Percentiles rank a stretch among this genome's conserved stretches.
Conservation (phyloP, 2,329 filamentous ascomycete genomes). For the Nannizziopsis barbatae region DNA sequence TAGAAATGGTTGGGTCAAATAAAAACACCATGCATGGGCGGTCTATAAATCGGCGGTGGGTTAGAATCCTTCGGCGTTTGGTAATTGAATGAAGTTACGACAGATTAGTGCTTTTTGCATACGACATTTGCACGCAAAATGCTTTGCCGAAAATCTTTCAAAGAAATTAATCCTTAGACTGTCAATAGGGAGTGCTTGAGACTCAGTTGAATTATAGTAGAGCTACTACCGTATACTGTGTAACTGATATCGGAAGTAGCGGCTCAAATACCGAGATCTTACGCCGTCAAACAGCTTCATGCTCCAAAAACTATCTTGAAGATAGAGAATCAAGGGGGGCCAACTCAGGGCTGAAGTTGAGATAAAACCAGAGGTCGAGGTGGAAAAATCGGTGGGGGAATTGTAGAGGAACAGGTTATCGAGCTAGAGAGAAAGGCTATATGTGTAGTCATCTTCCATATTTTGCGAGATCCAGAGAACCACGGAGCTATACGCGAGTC, state of each 20-base stretch:
- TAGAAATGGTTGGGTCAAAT: neutral
- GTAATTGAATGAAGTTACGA: neutral
- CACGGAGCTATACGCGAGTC: conserved; percentile 39
- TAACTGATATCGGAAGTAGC: neutral
- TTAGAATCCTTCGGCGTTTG: neutral
- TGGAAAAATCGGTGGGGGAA: neutral
- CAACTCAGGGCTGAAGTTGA: no score
- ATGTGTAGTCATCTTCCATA: conserved; percentile 62
- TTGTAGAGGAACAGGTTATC: neutral
- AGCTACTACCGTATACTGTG: neutral
- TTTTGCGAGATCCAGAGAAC: conserved; percentile 61
- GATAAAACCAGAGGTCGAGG: no score
- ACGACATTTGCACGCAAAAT: no score
- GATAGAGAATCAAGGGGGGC: neutral
- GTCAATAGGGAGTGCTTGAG: no score
- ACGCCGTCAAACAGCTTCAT: neutral
- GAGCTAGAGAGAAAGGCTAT: conserved; percentile 51
- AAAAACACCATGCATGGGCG: neutral
- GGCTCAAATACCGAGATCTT: neutral
- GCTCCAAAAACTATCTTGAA: neutral
- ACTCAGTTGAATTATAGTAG: no score
- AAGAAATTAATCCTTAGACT: no score
- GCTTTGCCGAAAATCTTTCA: no score
- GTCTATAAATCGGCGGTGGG: neutral
- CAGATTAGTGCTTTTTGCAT: neutral